Evolutionary conservation across 2,329 filamentous ascomycete species (phyloP).

Genomic region (Pseudomassariella vexata): DNA sequence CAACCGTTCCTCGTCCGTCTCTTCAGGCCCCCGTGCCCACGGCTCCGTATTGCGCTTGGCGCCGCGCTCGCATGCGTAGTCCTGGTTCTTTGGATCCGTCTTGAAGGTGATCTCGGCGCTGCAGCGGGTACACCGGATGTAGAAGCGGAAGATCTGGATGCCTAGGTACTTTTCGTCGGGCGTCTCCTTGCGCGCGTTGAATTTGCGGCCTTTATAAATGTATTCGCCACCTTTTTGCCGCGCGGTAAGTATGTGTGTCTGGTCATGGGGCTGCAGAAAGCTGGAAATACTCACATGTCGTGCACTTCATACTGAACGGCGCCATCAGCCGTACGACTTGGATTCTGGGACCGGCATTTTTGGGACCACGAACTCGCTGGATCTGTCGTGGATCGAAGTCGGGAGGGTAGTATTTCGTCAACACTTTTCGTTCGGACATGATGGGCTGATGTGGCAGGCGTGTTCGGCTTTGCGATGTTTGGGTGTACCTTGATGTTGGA

Average conservation of each 20-base stretch:
- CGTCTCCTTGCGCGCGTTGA: conserved; percentile 92
- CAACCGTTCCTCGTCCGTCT: conserved; percentile 82
- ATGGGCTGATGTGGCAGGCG: no score
- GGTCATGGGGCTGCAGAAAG: no score
- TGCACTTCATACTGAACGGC: conserved; percentile 56
- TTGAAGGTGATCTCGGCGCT: conserved; percentile 84
- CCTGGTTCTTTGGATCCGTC: conserved; percentile 92
- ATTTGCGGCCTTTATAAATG: conserved; percentile 90
- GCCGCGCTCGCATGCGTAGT: conserved; percentile 67
- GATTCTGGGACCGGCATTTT: conserved; percentile 69
- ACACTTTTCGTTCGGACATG: conserved; percentile 40
- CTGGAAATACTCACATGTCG: conserved; percentile 43
- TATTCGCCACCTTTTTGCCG: conserved; percentile 57
- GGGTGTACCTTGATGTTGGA: no score
- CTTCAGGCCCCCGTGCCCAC: conserved; percentile 64
- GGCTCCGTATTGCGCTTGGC: conserved; percentile 92
- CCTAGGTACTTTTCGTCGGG: conserved; percentile 81
- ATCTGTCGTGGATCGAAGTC: conserved; percentile 90
- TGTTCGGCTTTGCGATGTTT: no score
- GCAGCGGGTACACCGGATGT: conserved; percentile 85
- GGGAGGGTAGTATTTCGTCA: conserved; percentile 56
- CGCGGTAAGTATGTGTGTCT: no score
- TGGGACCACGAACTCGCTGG: conserved; percentile 61
- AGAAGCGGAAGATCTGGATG: conserved; percentile 85
- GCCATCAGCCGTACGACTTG: conserved; percentile 90